phyloP scores from a whole-genome alignment of 2,329 filamentous ascomycete genomes.

The Myriosclerotinia scirpicola region DNA sequence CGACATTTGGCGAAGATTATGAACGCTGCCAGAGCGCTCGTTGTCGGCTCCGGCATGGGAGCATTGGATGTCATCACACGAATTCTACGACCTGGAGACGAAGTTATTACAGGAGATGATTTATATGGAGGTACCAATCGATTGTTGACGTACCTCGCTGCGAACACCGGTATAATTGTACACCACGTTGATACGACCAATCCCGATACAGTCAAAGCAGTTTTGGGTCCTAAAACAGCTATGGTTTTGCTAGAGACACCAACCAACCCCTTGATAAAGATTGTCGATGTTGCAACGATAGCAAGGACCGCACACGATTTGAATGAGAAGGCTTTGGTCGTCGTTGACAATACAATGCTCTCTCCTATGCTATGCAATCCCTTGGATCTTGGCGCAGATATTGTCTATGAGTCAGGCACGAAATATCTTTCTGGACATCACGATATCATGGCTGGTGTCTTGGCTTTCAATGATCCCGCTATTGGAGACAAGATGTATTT shows the following conservation, averaged over 20 bases:
- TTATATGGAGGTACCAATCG: slow-evolving; percentile 95
- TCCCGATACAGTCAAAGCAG: slow-evolving; percentile 65
- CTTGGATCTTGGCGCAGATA: slow-evolving; percentile 88
- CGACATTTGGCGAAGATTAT: slow-evolving; percentile 98
- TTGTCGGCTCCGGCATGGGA: slow-evolving; percentile 96
- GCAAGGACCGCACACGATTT: slow-evolving; percentile 72
- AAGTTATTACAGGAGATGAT: slow-evolving; percentile 96
- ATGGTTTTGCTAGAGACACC: slow-evolving; percentile 97
- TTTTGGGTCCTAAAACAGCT: slow-evolving; percentile 76
- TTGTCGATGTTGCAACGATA: slow-evolving; percentile 86
- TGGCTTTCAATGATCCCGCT: slow-evolving; percentile 80
- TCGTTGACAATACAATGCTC: slow-evolving; percentile 99
- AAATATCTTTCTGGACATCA: slow-evolving; percentile 98
- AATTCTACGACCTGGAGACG: slow-evolving; percentile 85
- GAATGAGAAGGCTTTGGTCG: slow-evolving; percentile 77
- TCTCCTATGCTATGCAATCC: slow-evolving; percentile 93
- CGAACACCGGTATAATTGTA: slow-evolving; percentile 87
- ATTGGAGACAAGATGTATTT: slow-evolving; percentile 92
- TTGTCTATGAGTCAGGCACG: slow-evolving; percentile 96
- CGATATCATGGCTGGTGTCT: slow-evolving; percentile 97
- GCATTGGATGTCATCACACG: slow-evolving; percentile 95
- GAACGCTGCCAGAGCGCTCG: slow-evolving; percentile 86
- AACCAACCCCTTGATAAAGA: slow-evolving; percentile 97
- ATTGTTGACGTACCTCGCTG: slow-evolving; percentile 85
- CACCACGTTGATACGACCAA: slow-evolving; percentile 95